phyloP scores from a whole-genome alignment of 2,329 filamentous ascomycete genomes.

The Colletotrichum abscissum region DNA sequence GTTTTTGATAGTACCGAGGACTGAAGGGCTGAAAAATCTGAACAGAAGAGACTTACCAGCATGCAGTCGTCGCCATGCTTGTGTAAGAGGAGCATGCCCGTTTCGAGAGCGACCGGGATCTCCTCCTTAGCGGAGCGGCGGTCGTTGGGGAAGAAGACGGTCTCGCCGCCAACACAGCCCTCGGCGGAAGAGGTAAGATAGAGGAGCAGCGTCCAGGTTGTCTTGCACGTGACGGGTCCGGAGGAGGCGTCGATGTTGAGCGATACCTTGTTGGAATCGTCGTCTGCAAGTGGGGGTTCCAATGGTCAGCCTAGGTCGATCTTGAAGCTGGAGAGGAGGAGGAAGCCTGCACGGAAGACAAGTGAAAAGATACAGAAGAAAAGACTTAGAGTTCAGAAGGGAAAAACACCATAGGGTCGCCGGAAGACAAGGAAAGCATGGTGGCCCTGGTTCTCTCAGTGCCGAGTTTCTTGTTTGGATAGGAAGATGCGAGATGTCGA shows the following conservation, averaged over 20 bases:
- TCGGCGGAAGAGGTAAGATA: constrained; percentile 75
- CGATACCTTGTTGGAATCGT: constrained; percentile 81
- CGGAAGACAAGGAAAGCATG: not conserved
- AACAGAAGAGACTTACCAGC: constrained; percentile 62
- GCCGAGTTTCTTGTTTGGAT: constrained; percentile 4
- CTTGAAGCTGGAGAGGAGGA: constrained; percentile 1
- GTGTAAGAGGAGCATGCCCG: constrained; percentile 88
- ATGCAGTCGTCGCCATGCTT: constrained; percentile 91
- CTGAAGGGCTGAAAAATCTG: not conserved
- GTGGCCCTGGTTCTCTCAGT: not conserved
- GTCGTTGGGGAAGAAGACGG: constrained; percentile 87
- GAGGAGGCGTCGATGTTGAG: constrained; percentile 45
- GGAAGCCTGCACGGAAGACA: constrained; percentile 30
- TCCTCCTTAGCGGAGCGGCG: constrained; percentile 68
- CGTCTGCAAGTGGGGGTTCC: constrained; percentile 66
- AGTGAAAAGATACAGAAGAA: constrained; percentile 21
- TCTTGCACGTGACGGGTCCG: constrained; percentile 62
- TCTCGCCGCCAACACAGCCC: constrained; percentile 87
- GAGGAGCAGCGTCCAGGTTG: constrained; percentile 91
- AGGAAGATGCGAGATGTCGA: constrained; percentile 14
- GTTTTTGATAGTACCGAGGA: not conserved
- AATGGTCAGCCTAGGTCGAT: constrained; percentile 21
- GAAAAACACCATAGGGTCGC: constrained; percentile 1
- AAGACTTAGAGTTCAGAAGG: constrained; percentile 2
- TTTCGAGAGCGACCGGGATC: constrained; percentile 79